phyloP scores from a whole-genome alignment of 139 green algal species.

The Bryopsis sp. region DNA sequence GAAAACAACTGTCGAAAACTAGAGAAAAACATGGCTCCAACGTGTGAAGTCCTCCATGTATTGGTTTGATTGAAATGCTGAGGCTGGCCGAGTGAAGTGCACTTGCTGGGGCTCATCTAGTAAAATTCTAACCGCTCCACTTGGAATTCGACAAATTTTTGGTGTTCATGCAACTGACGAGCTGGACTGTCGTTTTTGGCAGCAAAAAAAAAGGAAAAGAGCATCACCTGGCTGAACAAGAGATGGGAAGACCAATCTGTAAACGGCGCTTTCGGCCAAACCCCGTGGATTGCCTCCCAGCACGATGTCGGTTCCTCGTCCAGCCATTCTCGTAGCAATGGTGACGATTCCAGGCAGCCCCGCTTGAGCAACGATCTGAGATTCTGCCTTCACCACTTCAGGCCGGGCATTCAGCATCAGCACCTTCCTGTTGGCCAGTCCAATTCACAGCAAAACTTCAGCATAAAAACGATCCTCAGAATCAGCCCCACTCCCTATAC shows the following conservation, averaged over 20 bases:
- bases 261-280: conserved; percentile 25
- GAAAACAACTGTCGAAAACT: not conserved
- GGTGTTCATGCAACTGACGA: too few species aligned
- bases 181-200: too few species aligned
- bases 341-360: conserved; percentile 79
- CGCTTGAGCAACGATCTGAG: conserved; percentile 78
- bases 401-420: conserved; percentile 20
- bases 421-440: conserved; percentile 10
- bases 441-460: not conserved
- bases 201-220: too few species aligned
- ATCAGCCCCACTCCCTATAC: too few species aligned
- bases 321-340: conserved; percentile 98
- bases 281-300: conserved; percentile 85
- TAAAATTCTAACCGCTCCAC: too few species aligned
- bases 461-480: too few species aligned
- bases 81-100: too few species aligned
- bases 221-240: too few species aligned
- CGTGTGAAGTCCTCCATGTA: too few species aligned
- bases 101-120: too few species aligned
- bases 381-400: conserved; percentile 38
- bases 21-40: not conserved
- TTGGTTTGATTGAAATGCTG: too few species aligned
- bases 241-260: conserved; percentile 10
- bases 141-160: too few species aligned
- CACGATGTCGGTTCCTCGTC: conserved; percentile 95